phyloP scores from a whole-genome alignment of 192 early-diverging fungal species.

The Phlyctochytrium bullatum region DNA sequence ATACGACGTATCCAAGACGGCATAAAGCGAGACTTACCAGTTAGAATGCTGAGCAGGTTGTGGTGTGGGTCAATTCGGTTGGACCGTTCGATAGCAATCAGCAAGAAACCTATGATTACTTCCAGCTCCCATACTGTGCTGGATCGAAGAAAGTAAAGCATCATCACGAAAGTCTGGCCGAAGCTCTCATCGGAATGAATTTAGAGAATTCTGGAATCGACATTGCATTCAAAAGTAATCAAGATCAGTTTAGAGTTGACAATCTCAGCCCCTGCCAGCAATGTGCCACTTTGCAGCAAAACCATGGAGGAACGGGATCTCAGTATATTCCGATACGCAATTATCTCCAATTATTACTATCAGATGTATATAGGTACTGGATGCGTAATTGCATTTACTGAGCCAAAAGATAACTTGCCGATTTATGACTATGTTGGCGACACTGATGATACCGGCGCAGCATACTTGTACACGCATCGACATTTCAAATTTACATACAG shows the following conservation, averaged over 20 bases:
- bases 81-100: constrained; percentile 25
- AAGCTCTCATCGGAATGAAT: constrained; percentile 75
- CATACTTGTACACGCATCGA: constrained; percentile 61
- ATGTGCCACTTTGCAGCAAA: background rate
- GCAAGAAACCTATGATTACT: constrained; percentile 76
- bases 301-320: constrained; percentile 14
- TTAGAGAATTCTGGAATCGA: constrained; percentile 68
- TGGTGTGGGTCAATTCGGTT: constrained; percentile 25
- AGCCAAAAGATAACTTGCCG: constrained; percentile 55
- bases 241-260: constrained; percentile 5
- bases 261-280: background rate
- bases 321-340: constrained; percentile 61
- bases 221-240: constrained; percentile 60
- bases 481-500: constrained; percentile 63
- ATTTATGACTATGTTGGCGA: constrained; percentile 48
- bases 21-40: background rate
- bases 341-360: constrained; percentile 65
- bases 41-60: constrained; percentile 59
- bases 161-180: constrained; percentile 76
- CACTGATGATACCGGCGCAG: constrained; percentile 24
- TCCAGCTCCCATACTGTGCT: constrained; percentile 70
- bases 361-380: constrained; percentile 45
- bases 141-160: constrained; percentile 61
- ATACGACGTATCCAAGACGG: constrained; percentile 10
- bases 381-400: constrained; percentile 1